These are phyloP conservation scores for Phytophthora sansomeana DNA, from an alignment of 352 stramenopile species.

Conservation along the genomic window DNA sequence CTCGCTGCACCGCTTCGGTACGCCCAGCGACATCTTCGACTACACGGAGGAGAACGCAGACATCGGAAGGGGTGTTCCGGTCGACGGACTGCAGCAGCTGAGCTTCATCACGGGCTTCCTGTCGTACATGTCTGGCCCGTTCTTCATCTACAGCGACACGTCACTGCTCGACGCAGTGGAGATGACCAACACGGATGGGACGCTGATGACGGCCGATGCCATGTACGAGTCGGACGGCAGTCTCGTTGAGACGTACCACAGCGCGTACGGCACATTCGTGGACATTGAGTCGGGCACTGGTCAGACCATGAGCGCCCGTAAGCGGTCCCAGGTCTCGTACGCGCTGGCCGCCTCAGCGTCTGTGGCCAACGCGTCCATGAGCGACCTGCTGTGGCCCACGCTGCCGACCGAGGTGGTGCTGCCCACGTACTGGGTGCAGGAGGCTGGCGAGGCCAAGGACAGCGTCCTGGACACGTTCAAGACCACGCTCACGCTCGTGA, in stretches of 20 bases:
- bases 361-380: constrained; percentile 57
- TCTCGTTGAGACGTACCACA: constrained; percentile 52
- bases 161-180: constrained; percentile 52
- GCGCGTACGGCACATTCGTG: constrained; percentile 64
- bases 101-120: constrained; percentile 76
- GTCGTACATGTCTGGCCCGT: constrained; percentile 73
- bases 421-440: constrained; percentile 68
- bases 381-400: constrained; percentile 64
- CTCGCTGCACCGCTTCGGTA: constrained; percentile 60
- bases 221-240: constrained; percentile 58
- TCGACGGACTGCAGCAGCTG: constrained; percentile 73
- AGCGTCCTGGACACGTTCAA: constrained; percentile 60
- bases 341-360: constrained; percentile 52
- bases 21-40: constrained; percentile 49
- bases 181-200: constrained; percentile 68
- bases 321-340: constrained; percentile 71
- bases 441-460: constrained; percentile 52
- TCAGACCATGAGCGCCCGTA: constrained; percentile 73
- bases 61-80: constrained; percentile 56
- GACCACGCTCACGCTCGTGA: constrained; percentile 49
- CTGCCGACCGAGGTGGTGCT: constrained; percentile 65
- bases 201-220: constrained; percentile 39
- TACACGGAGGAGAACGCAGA: constrained; percentile 37
- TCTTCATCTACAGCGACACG: constrained; percentile 70
- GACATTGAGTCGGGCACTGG: constrained; percentile 76